Evolutionary conservation across 495 filamentous ascomycete genomes (phyloP).

Genomic region (Evernia prunastri): DNA sequence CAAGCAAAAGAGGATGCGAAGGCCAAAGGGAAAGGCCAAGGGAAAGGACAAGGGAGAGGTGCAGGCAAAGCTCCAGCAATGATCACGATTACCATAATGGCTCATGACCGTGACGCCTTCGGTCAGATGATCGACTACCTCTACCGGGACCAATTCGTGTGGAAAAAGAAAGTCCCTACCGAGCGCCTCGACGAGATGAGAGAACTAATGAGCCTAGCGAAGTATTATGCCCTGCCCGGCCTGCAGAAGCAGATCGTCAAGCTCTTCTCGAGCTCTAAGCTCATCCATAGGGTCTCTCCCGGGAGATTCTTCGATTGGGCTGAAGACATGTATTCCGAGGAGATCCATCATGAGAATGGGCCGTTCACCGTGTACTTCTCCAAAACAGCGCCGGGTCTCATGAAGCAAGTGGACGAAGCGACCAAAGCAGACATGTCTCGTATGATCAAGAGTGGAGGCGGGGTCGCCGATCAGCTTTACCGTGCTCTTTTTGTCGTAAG

Average conservation of each 20-base stretch:
- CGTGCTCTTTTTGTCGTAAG: conserved; percentile 13
- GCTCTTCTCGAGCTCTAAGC: not conserved
- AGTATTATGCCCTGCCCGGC: conserved; percentile 12
- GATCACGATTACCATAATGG: conserved; percentile 10
- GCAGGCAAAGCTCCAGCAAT: no score
- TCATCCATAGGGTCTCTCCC: not conserved
- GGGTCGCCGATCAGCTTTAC: conserved; percentile 15
- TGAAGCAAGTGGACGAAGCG: conserved; percentile 4
- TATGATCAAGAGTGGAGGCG: conserved; percentile 12
- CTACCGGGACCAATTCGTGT: conserved; percentile 18
- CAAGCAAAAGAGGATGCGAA: no score
- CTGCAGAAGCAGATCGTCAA: conserved; percentile 17
- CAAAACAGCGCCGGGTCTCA: conserved; percentile 10
- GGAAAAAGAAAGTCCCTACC: not conserved
- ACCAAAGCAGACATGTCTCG: not conserved
- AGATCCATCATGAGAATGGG: conserved; percentile 14
- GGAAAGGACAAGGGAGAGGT: no score
- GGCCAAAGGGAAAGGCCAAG: no score
- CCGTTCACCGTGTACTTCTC: conserved; percentile 19
- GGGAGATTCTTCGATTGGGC: conserved; percentile 20
- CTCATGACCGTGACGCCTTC: conserved; percentile 15
- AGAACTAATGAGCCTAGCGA: conserved; percentile 16
- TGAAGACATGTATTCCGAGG: conserved; percentile 20
- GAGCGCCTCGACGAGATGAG: conserved; percentile 10
- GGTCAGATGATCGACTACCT: conserved; percentile 20